These are phyloP conservation scores for Helianthus tuberosus DNA, from an alignment of 129 eudicot species.

Conservation along the genomic window DNA sequence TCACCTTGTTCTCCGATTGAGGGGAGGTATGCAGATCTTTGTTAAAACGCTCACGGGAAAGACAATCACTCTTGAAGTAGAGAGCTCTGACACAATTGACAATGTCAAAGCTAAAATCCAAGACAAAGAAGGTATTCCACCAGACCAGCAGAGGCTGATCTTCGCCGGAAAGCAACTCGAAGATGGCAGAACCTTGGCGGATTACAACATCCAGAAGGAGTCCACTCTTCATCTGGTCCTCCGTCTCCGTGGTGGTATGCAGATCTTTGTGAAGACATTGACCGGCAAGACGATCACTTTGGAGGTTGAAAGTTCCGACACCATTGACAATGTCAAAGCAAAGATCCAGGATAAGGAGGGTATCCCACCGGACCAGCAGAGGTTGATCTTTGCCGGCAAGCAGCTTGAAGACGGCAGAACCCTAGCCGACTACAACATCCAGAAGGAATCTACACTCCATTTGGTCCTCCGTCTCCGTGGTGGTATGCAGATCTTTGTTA, in stretches of 20 bases:
- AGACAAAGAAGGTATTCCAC: slow-evolving; percentile 2
- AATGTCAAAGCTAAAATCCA: background rate
- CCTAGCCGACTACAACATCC: slow-evolving; percentile 43
- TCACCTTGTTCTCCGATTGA: background rate
- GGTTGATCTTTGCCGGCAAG: slow-evolving; percentile 41
- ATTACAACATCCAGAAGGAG: slow-evolving; percentile 10
- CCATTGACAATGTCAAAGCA: slow-evolving; percentile 44
- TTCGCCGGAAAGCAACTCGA: slow-evolving; percentile 7
- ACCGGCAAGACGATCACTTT: slow-evolving; percentile 45
- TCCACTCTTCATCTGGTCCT: background rate
- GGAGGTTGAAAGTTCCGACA: slow-evolving; percentile 39
- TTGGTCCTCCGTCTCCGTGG: slow-evolving; percentile 40
- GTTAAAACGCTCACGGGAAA: background rate
- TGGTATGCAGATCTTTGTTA: slow-evolving; percentile 49
- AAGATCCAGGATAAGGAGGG: slow-evolving; percentile 51
- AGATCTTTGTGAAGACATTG: slow-evolving; percentile 42
- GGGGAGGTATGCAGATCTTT: background rate
- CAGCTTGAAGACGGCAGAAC: slow-evolving; percentile 47
- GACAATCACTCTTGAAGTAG: background rate
- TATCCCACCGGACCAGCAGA: slow-evolving; percentile 45
- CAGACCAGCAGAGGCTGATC: slow-evolving; percentile 2
- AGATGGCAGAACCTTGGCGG: background rate
- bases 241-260: slow-evolving; percentile 9
- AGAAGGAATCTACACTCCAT: slow-evolving; percentile 45
- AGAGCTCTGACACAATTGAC: background rate